phyloP scores from a whole-genome alignment of 1,139 yeast genomes.

The Blastobotrys buckinghamii region DNA sequence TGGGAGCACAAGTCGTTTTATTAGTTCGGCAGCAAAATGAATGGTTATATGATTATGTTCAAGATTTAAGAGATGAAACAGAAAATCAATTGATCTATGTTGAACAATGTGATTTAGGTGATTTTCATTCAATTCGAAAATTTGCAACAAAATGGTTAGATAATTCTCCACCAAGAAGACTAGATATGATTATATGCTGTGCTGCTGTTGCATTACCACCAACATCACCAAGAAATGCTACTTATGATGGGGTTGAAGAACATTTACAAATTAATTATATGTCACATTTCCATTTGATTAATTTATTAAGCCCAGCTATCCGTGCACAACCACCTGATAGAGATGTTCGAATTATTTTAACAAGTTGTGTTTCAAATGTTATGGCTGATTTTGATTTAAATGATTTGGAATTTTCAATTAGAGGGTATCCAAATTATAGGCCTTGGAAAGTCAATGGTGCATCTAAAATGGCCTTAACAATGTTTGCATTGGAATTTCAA shows the following conservation, averaged over 20 bases:
- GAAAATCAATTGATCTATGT: constrained; percentile 75
- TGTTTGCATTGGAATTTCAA: constrained; percentile 75
- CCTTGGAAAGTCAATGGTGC: constrained; percentile 82
- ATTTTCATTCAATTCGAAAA: constrained; percentile 70
- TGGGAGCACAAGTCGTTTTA: constrained; percentile 84
- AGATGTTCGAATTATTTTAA: constrained; percentile 73
- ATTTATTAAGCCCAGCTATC: constrained; percentile 71
- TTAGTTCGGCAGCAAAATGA: constrained; percentile 58
- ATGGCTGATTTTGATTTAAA: constrained; percentile 57
- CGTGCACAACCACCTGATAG: constrained; percentile 90
- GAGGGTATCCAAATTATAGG: constrained; percentile 51
- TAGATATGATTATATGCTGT: constrained; percentile 83
- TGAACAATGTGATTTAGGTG: constrained; percentile 77
- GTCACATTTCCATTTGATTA: constrained; percentile 73
- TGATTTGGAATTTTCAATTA: constrained; percentile 63
- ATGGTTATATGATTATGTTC: constrained; percentile 76
- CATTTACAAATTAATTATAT: constrained; percentile 82
- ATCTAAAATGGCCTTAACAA: constrained; percentile 66
- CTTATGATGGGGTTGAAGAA: constrained; percentile 75
- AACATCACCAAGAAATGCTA: constrained; percentile 52
- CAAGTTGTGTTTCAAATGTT: constrained; percentile 73
- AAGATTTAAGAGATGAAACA: constrained; percentile 66
- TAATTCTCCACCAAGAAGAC: constrained; percentile 79
- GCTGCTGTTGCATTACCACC: constrained; percentile 80
- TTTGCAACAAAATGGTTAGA: constrained; percentile 95